These are phyloP conservation scores for Penicillium sp. DNA, from an alignment of 2,329 filamentous ascomycete genomes.

Conservation along the genomic window DNA sequence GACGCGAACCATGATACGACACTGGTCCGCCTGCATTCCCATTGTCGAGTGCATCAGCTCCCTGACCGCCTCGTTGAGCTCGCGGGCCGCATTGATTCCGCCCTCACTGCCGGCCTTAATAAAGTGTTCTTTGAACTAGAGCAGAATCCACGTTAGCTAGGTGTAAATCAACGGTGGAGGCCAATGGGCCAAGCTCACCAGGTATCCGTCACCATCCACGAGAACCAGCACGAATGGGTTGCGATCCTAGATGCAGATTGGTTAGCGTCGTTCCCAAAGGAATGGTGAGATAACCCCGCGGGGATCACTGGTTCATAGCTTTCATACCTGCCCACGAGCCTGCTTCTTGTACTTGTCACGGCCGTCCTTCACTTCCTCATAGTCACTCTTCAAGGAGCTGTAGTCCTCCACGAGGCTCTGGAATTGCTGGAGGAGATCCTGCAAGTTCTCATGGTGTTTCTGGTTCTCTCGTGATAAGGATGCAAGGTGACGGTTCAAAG, in stretches of 20 bases:
- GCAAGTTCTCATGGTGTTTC: conserved; percentile 31
- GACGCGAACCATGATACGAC: conserved; percentile 55
- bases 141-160: too few species aligned
- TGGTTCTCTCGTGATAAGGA: conserved; percentile 25
- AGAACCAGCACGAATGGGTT: conserved; percentile 61
- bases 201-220: conserved; percentile 61
- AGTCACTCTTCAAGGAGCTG: conserved; percentile 55
- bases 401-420: conserved; percentile 53
- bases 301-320: too few species aligned
- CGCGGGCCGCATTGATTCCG: conserved; percentile 55
- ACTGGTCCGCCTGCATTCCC: conserved; percentile 50
- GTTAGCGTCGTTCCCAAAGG: conserved; percentile 8
- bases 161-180: too few species aligned
- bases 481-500: conserved; percentile 18
- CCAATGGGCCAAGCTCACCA: conserved; percentile 26
- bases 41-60: conserved; percentile 44
- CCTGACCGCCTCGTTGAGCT: conserved; percentile 53
- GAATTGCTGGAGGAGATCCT: conserved; percentile 41
- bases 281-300: background rate
- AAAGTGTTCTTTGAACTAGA: conserved; percentile 59
- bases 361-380: conserved; percentile 55
- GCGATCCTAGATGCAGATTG: conserved; percentile 40
- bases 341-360: conserved; percentile 57
- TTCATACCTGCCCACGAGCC: conserved; percentile 44
- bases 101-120: conserved; percentile 52